Percentiles rank a stretch among this genome's conserved stretches.
Conservation (phyloP, 768 basidiomycete species). For the Sarcodon aspratus region DNA sequence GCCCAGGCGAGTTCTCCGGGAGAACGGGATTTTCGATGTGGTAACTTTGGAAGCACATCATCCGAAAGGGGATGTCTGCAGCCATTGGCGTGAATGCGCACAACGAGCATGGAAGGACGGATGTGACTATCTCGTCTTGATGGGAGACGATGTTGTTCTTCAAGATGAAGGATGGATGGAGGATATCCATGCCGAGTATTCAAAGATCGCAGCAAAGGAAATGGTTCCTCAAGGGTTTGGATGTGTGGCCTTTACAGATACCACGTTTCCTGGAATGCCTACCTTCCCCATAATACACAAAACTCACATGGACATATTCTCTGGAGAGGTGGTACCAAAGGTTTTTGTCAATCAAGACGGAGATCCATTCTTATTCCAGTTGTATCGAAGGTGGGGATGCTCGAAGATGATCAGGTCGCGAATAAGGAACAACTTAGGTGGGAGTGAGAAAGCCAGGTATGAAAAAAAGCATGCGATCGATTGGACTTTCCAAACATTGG, state of each 20-base stretch:
- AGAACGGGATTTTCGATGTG: constrained; percentile 26
- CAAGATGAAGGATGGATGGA: constrained; percentile 43
- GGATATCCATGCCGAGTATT: constrained; percentile 27
- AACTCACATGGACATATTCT: constrained; percentile 44
- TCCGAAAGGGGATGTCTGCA: constrained; percentile 37
- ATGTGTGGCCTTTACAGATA: constrained; percentile 46
- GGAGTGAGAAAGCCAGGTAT: constrained; percentile 34
- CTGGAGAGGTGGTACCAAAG: constrained; percentile 36
- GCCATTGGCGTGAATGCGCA: constrained; percentile 42
- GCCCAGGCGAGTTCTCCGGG: constrained; percentile 24
- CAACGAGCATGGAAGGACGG: constrained; percentile 32
- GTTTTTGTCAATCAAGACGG: constrained; percentile 49
- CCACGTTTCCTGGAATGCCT: constrained; percentile 46
- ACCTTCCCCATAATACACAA: constrained; percentile 49
- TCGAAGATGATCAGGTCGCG: constrained; percentile 31
- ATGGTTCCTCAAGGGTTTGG: constrained; percentile 35
- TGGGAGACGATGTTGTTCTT: constrained; percentile 46
- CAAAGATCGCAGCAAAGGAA: constrained; percentile 16
- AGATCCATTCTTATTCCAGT: constrained; percentile 45
- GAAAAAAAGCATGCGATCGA: constrained; percentile 27
- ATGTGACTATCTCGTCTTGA: constrained; percentile 38
- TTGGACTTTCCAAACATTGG: constrained; percentile 40
- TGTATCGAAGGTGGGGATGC: constrained; percentile 46
- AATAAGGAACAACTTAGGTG: constrained; percentile 35
- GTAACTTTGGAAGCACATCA: constrained; percentile 23